Evolutionary conservation across 2,329 filamentous ascomycete species (phyloP).

Genomic region (Dactylellina leptospora): DNA sequence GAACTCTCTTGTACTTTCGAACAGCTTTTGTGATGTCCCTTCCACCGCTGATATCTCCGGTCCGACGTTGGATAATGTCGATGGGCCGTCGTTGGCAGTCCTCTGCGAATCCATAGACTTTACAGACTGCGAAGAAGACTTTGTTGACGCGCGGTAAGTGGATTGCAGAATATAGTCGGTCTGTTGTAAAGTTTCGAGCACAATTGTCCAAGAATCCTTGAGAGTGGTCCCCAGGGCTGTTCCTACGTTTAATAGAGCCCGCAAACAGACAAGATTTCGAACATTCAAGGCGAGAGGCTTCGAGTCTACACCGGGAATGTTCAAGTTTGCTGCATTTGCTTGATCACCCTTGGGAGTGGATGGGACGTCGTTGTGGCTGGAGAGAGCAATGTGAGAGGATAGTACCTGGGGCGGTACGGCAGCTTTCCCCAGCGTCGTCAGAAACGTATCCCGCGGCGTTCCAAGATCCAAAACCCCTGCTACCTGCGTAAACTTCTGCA

Average conservation of each 20-base stretch:
- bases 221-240: constrained; percentile 92
- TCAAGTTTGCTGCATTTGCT: constrained; percentile 43
- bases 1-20: constrained; percentile 92
- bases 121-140: constrained; percentile 52
- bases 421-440: constrained; percentile 92
- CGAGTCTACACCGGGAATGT: constrained; percentile 24
- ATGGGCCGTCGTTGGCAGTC: constrained; percentile 57
- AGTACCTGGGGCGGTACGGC: constrained; percentile 84
- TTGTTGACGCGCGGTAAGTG: constrained; percentile 56
- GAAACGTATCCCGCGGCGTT: constrained; percentile 90
- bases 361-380: constrained; percentile 57
- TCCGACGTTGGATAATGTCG: constrained; percentile 72
- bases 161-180: constrained; percentile 85
- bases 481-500: constrained; percentile 94
- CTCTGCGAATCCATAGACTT: constrained; percentile 53
- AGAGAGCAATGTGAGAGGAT: constrained; percentile 57
- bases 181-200: constrained; percentile 90
- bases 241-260: constrained; percentile 91
- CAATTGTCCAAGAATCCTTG: constrained; percentile 83
- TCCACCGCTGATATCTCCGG: constrained; percentile 88
- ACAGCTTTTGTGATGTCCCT: constrained; percentile 81
- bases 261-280: constrained; percentile 85
- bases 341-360: constrained; percentile 58
- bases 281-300: constrained; percentile 74
- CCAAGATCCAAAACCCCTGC: constrained; percentile 83